Conservation (phyloP, 331 rosid genomes). For the Malus hybrid region DNA sequence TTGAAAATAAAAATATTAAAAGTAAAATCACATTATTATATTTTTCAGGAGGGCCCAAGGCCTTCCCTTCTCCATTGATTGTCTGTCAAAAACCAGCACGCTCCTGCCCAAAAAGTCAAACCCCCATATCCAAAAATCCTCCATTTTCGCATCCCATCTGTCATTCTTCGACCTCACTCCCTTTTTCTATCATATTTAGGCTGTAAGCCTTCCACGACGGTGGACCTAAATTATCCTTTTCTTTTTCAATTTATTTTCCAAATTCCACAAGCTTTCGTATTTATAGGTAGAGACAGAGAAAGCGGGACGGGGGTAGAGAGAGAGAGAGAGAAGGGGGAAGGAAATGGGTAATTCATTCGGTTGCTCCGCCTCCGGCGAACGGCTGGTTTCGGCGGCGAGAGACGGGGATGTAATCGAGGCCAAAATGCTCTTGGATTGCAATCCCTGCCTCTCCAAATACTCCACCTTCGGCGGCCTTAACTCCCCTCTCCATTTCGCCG, state of each 20-base stretch:
- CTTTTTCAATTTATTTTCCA: background rate
- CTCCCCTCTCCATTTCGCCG: conserved; percentile 97
- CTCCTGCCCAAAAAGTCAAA: background rate
- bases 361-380: conserved; percentile 98
- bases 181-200: too few species aligned
- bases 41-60: background rate
- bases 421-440: conserved; percentile 81
- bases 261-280: background rate
- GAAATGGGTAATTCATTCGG: conserved; percentile 94
- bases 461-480: conserved; percentile 97
- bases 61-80: background rate
- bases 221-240: conserved; percentile 29
- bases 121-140: background rate
- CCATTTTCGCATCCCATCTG: background rate
- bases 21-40: too few species aligned
- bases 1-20: background rate
- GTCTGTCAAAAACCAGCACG: background rate
- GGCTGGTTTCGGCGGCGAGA: conserved; percentile 95
- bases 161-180: background rate
- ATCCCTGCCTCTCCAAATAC: conserved; percentile 89
- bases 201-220: conserved; percentile 3
- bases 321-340: background rate
- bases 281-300: background rate
- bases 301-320: background rate
- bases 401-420: conserved; percentile 98